Evolutionary conservation across 2,329 filamentous ascomycete genomes (phyloP), one percentile per base, ranked within the genome.

Genomic region (Phaeosphaeriaceae sp.): DNA sequence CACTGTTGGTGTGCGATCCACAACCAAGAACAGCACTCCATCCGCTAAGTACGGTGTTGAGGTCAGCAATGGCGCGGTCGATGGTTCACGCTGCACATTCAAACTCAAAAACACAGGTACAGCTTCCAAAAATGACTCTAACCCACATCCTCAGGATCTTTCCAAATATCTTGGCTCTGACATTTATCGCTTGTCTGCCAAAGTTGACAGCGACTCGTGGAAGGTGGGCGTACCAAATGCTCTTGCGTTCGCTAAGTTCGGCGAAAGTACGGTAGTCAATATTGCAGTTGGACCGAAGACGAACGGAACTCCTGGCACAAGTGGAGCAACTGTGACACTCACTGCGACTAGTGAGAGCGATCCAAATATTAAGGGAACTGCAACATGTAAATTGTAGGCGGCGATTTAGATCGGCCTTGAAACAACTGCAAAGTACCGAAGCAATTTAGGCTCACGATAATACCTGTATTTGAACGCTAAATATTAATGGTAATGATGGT

Each of bases 131-230:
- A 60, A 59, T n/a, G 38, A 44, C 4, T 57, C 52, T 0, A 55
- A 47, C 5, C 46, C 49, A 1, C 69, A 72, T 20, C 65, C 67
- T 0, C 69, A 71, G 40, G 71, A 79, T 48, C 54, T 77, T 1
- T 67, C 74, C 0, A 62, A 61, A 11, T 78, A 78, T 50, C 58
- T 79, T 4, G 66, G 62, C 5, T 76, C 73, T 1, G 79, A 82
- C 37, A 75, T 82, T 21, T 82, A 78, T 63, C 70, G 79, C 9
- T 63, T 82, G n/a, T 71, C 65, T 15, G 78, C 77, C 1, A 56
- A 68, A 39, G 71, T 81, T 3, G 70, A 76, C 5, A 76, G 74
- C 11, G 63, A 72, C 2, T 80, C 80, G 0, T 82, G 79, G 80
- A 67, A 63, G 7, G 75, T 78, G 1, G 76, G 71, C 46, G 46